phyloP scores from a whole-genome alignment of 768 basidiomycete genomes.

The Psilocybe subaeruginosa region DNA sequence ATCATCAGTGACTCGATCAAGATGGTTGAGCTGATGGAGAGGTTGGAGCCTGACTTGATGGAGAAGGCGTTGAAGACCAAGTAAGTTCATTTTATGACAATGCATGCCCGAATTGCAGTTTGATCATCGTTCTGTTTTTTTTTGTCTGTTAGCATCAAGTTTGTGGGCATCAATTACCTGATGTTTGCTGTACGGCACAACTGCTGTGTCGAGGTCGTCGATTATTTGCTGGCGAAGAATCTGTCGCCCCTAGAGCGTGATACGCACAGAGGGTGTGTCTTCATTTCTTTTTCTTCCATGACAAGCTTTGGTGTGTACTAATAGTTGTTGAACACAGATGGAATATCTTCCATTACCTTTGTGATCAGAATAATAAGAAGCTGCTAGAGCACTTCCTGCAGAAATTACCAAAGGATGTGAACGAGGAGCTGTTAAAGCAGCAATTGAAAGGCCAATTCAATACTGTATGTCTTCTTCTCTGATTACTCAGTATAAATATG shows the following conservation, averaged over 20 bases:
- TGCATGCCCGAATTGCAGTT: background rate
- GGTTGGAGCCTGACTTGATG: conserved; percentile 43
- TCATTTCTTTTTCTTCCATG: background rate
- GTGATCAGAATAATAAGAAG: conserved; percentile 26
- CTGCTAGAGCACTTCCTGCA: conserved; percentile 46
- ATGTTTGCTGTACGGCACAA: background rate
- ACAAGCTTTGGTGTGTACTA: background rate
- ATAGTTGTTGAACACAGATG: conserved; percentile 35
- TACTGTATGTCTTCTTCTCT: conserved; percentile 13
- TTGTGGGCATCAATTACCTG: background rate
- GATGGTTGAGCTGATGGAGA: conserved; percentile 45
- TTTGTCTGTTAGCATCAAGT: background rate
- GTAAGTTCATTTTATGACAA: conserved; percentile 29
- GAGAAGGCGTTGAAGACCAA: conserved; percentile 41
- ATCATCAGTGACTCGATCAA: conserved; percentile 39
- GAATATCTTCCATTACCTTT: conserved; percentile 60
- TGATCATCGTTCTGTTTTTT: background rate
- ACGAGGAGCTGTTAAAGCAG: conserved; percentile 44
- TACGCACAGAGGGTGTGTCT: background rate
- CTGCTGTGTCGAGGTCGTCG: background rate
- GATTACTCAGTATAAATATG: no score
- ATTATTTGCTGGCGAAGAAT: background rate
- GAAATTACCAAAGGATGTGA: conserved; percentile 54
- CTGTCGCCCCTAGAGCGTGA: background rate
- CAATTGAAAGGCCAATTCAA: conserved; percentile 47